phyloP scores from a whole-genome alignment of 1,284 basidiomycete species.

The Cryptococcus wingfieldii region DNA sequence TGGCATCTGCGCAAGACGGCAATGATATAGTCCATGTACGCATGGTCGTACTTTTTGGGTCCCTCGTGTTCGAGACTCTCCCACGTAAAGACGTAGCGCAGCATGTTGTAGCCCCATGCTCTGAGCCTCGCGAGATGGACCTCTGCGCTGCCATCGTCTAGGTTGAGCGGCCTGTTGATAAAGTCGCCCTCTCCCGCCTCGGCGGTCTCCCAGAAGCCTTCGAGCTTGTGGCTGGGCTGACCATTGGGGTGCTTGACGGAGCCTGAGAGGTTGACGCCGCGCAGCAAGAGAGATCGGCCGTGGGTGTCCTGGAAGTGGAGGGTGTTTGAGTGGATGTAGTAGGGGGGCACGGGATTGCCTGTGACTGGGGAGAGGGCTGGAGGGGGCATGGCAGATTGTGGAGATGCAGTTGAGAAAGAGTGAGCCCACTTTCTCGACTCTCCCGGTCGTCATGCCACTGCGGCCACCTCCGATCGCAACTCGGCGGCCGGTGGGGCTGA shows the following conservation, averaged over 20 bases:
- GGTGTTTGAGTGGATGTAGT: conserved; percentile 61
- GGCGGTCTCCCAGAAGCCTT: conserved; percentile 85
- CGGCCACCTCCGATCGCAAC: too few species aligned
- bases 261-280: conserved; percentile 90
- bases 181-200: conserved; percentile 68
- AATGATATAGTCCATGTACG: conserved; percentile 89
- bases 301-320: conserved; percentile 76
- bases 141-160: conserved; percentile 53
- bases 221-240: conserved; percentile 62
- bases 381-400: conserved; percentile 31
- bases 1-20: conserved; percentile 84
- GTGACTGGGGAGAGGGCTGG: conserved; percentile 63
- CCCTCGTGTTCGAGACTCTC: conserved; percentile 89
- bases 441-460: too few species aligned
- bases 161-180: conserved; percentile 68
- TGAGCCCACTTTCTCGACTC: too few species aligned
- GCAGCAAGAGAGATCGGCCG: conserved; percentile 77
- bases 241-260: conserved; percentile 76
- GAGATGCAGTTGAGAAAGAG: too few species aligned
- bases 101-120: conserved; percentile 91
- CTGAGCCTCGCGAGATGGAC: conserved; percentile 75
- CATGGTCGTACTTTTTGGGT: conserved; percentile 87
- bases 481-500: too few species aligned
- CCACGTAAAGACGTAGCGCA: conserved; percentile 93
- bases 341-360: conserved; percentile 52